Evolutionary conservation across 2,329 filamentous ascomycete genomes (phyloP).

Genomic region (Cladophialophora carrionii): DNA sequence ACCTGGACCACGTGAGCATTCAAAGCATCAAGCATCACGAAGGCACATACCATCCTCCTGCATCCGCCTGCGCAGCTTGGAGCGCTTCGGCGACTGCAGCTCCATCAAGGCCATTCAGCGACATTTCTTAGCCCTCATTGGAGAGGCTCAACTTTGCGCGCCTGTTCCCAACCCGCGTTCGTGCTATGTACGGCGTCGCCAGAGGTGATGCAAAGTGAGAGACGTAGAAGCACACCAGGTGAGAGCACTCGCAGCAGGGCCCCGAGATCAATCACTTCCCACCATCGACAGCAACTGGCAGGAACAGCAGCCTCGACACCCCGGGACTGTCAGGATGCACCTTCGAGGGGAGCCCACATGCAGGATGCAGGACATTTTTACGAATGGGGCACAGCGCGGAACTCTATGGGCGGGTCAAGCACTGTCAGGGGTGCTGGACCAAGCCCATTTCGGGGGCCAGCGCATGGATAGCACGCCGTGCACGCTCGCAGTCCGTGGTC

Average conservation of each 20-base stretch:
- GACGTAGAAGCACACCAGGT: conserved; percentile 11
- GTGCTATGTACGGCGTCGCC: conserved; percentile 13
- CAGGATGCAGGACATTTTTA: conserved; percentile 19
- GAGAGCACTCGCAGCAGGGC: conserved; percentile 1
- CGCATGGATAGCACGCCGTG: conserved; percentile 21
- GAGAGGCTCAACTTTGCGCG: conserved; percentile 21
- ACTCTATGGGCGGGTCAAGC: conserved; percentile 20
- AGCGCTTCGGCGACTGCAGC: conserved; percentile 78
- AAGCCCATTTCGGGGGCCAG: conserved; percentile 13
- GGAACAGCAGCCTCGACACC: conserved; percentile 16
- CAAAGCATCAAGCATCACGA: conserved; percentile 7
- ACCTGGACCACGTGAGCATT: conserved; percentile 62
- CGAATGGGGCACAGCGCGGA: conserved; percentile 23
- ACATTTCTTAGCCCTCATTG: conserved; percentile 44
- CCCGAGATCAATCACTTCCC: conserved; percentile 14
- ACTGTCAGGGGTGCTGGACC: conserved; percentile 17
- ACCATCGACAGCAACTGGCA: conserved; percentile 9
- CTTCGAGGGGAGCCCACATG: conserved; percentile 30
- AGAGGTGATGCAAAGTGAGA: conserved; percentile 1
- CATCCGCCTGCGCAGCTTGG: conserved; percentile 75
- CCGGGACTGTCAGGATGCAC: conserved; percentile 24
- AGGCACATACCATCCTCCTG: conserved; percentile 84
- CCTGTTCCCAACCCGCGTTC: conserved; percentile 11
- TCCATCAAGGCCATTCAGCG: conserved; percentile 38
- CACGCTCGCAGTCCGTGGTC: conserved; percentile 13